A percentile compares a stretch with the other conserved stretches of the same genome.
Conservation (phyloP, 768 basidiomycete species). For the Lanmaoa pseudosensibilis region DNA sequence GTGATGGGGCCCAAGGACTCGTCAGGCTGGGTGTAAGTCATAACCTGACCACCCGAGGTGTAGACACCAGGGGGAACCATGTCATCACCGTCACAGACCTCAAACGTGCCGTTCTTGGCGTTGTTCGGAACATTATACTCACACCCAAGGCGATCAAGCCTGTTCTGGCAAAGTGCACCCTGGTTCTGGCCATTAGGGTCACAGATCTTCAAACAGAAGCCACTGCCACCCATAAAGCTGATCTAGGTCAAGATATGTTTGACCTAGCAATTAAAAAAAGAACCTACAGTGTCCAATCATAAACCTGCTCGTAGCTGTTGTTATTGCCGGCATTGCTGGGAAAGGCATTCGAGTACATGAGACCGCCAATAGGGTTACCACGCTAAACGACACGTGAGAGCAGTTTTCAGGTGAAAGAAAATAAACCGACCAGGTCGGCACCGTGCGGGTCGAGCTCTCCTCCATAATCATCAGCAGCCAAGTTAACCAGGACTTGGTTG, state of each 20-base stretch:
- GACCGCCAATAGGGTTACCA: slow-evolving; percentile 78
- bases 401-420: slow-evolving; percentile 14
- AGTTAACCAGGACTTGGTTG: slow-evolving; percentile 60
- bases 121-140: slow-evolving; percentile 68
- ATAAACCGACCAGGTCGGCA: slow-evolving; percentile 52
- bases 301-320: slow-evolving; percentile 50
- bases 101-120: slow-evolving; percentile 59
- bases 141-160: slow-evolving; percentile 75
- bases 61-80: slow-evolving; percentile 60
- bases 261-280: background rate
- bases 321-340: slow-evolving; percentile 46
- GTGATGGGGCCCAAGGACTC: slow-evolving; percentile 47
- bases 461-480: slow-evolving; percentile 56
- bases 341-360: slow-evolving; percentile 64
- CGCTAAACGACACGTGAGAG: slow-evolving; percentile 41
- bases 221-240: slow-evolving; percentile 66
- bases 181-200: slow-evolving; percentile 54
- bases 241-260: slow-evolving; percentile 13
- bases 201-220: slow-evolving; percentile 75
- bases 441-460: slow-evolving; percentile 81
- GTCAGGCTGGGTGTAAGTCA: slow-evolving; percentile 48
- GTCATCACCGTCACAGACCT: slow-evolving; percentile 64
- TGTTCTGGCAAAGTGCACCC: slow-evolving; percentile 63
- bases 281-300: slow-evolving; percentile 69
- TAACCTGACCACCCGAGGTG: slow-evolving; percentile 38